Evolutionary conservation across 1,139 yeast genomes (phyloP).

Genomic region (Schwanniomyces etchellsii): DNA sequence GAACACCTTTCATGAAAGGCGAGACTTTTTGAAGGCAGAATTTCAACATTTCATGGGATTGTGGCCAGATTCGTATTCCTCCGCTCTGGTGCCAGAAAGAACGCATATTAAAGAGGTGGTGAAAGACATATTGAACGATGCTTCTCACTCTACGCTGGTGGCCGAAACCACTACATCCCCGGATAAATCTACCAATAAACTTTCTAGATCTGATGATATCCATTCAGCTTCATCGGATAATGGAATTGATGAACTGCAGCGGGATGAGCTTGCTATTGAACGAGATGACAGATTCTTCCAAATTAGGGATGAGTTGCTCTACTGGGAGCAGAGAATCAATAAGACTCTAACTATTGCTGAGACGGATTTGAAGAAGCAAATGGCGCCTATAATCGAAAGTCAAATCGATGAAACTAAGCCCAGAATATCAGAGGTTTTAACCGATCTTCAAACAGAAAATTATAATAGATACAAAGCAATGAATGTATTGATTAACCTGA

Average conservation of each 20-base stretch:
- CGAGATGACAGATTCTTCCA: too few relatives aligned
- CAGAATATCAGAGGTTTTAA: slow-evolving; percentile 33
- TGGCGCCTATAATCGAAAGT: slow-evolving; percentile 28
- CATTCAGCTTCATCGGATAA: too few relatives aligned
- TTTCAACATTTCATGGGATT: slow-evolving; percentile 21
- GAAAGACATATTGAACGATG: slow-evolving; percentile 8
- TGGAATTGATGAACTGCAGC: too few relatives aligned
- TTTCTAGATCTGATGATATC: too few relatives aligned
- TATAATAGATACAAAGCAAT: slow-evolving; percentile 41
- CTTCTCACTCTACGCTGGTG: slow-evolving; percentile 1
- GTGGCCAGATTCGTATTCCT: slow-evolving; percentile 7
- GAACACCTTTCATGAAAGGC: slow-evolving; percentile 12
- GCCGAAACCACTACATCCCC: too few relatives aligned
- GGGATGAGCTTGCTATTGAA: too few relatives aligned
- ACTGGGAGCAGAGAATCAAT: slow-evolving; percentile 32
- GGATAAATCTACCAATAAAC: too few relatives aligned
- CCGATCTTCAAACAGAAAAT: slow-evolving; percentile 35
- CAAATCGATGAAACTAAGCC: slow-evolving; percentile 30
- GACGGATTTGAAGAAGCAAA: slow-evolving; percentile 33
- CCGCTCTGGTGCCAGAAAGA: not conserved
- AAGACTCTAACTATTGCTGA: slow-evolving; percentile 40
- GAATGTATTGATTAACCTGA: slow-evolving; percentile 39
- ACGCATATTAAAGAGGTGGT: slow-evolving; percentile 4
- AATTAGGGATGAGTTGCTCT: slow-evolving; percentile 21
- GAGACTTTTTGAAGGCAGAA: slow-evolving; percentile 22